Evolutionary conservation across 164 flowering plant genomes (phyloP).

Genomic region (Cinnamomum chago): DNA sequence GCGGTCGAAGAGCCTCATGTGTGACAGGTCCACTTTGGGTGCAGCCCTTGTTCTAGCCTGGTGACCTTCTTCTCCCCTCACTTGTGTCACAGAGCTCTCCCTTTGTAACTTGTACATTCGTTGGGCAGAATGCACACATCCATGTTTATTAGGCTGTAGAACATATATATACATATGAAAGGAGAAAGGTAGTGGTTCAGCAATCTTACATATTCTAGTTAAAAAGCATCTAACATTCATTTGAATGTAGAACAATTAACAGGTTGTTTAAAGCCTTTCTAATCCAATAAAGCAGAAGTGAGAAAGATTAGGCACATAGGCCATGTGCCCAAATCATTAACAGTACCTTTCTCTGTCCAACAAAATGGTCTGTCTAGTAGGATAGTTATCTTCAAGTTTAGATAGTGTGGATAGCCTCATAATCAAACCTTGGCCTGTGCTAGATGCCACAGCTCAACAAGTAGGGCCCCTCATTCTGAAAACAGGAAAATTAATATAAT

Average conservation of each 20-base stretch:
- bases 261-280: not conserved
- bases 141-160: slow-evolving; percentile 23
- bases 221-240: not conserved
- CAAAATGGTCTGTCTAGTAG: slow-evolving; percentile 14
- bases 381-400: slow-evolving; percentile 7
- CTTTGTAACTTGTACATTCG: slow-evolving; percentile 31
- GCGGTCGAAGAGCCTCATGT: slow-evolving; percentile 65
- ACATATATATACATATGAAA: slow-evolving; percentile 9
- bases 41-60: not conserved
- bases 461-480: no score
- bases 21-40: slow-evolving; percentile 28
- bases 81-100: slow-evolving; percentile 38
- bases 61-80: slow-evolving; percentile 20
- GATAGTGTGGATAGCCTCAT: slow-evolving; percentile 11
- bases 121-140: slow-evolving; percentile 45
- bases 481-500: no score
- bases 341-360: slow-evolving; percentile 36
- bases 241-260: not conserved
- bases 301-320: slow-evolving; percentile 1
- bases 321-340: slow-evolving; percentile 76
- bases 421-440: not conserved
- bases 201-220: not conserved
- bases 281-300: not conserved
- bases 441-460: no score
- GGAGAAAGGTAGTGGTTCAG: not conserved